Conservation (phyloP, 2,329 filamentous ascomycete genomes). For the Aureobasidium sp. region DNA sequence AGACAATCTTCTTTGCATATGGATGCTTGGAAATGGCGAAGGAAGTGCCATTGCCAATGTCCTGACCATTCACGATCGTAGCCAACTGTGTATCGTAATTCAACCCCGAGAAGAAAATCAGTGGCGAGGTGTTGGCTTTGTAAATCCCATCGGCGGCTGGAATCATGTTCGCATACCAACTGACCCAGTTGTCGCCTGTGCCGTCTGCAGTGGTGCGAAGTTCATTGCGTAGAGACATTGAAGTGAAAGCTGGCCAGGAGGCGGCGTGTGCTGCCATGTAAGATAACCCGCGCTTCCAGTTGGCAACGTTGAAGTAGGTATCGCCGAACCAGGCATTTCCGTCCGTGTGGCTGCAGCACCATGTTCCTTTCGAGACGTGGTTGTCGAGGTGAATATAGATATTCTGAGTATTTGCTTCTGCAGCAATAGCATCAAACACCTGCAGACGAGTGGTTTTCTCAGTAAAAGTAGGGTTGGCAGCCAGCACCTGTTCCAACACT, state of each 20-base stretch:
- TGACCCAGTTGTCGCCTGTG: slow-evolving; percentile 45
- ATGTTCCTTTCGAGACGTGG: slow-evolving; percentile 48
- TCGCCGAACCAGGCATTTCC: slow-evolving; percentile 44
- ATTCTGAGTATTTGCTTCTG: slow-evolving; percentile 41
- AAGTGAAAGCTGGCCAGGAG: slow-evolving; percentile 39
- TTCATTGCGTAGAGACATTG: slow-evolving; percentile 49
- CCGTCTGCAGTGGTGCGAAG: slow-evolving; percentile 33
- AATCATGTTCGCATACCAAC: slow-evolving; percentile 45
- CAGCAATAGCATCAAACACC: slow-evolving; percentile 46
- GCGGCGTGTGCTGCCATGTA: slow-evolving; percentile 51
- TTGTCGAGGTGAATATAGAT: slow-evolving; percentile 56
- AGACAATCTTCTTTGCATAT: slow-evolving; percentile 47
- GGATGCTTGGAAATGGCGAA: slow-evolving; percentile 42
- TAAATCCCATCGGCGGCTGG: slow-evolving; percentile 46
- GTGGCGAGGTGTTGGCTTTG: slow-evolving; percentile 40
- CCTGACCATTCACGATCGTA: slow-evolving; percentile 42
- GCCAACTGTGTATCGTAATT: slow-evolving; percentile 48
- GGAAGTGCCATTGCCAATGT: slow-evolving; percentile 40
- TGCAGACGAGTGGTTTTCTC: slow-evolving; percentile 38
- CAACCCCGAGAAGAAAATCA: slow-evolving; percentile 54
- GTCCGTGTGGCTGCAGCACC: slow-evolving; percentile 46
- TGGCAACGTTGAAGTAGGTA: slow-evolving; percentile 46
- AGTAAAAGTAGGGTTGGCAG: slow-evolving; percentile 48
- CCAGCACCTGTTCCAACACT: slow-evolving; percentile 44
- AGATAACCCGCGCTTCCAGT: slow-evolving; percentile 51